Evolutionary conservation across 768 basidiomycete species (phyloP).

Genomic region (Boletus eberwhitei): DNA sequence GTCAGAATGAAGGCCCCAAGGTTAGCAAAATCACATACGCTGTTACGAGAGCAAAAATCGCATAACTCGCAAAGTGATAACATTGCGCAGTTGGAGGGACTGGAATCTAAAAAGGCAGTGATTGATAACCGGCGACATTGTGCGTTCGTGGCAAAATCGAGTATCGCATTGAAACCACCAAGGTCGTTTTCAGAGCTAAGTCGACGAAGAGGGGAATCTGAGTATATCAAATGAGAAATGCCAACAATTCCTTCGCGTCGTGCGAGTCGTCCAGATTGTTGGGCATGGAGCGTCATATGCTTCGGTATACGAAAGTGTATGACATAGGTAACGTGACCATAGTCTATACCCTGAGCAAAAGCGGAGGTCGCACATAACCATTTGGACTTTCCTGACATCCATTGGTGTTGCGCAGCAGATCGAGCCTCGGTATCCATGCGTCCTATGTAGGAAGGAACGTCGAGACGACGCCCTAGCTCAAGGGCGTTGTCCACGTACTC

Average conservation of each 20-base stretch:
- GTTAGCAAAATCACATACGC: too few species aligned
- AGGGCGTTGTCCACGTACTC: neutral
- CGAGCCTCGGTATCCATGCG: neutral
- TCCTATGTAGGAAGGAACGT: neutral
- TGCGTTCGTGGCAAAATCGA: neutral
- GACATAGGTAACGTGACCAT: conserved; percentile 1
- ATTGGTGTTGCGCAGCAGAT: neutral
- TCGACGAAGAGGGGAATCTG: neutral
- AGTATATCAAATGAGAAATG: conserved; percentile 1
- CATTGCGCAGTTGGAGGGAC: neutral
- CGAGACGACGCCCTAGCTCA: too few species aligned
- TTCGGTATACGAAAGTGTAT: conserved; percentile 1
- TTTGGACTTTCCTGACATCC: neutral
- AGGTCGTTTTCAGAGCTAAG: neutral
- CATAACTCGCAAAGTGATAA: neutral
- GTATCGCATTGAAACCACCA: neutral
- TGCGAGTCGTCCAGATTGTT: conserved; percentile 1
- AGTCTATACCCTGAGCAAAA: conserved; percentile 7
- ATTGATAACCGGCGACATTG: neutral
- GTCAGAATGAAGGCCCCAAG: too few species aligned
- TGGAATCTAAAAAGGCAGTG: neutral
- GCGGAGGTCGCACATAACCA: conserved; percentile 4
- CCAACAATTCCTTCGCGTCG: neutral
- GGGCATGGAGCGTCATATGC: conserved; percentile 1
- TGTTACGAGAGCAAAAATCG: neutral